Base-by-base conservation (phyloP, 495 filamentous ascomycete species). In the Neurospora sp. region DNA sequence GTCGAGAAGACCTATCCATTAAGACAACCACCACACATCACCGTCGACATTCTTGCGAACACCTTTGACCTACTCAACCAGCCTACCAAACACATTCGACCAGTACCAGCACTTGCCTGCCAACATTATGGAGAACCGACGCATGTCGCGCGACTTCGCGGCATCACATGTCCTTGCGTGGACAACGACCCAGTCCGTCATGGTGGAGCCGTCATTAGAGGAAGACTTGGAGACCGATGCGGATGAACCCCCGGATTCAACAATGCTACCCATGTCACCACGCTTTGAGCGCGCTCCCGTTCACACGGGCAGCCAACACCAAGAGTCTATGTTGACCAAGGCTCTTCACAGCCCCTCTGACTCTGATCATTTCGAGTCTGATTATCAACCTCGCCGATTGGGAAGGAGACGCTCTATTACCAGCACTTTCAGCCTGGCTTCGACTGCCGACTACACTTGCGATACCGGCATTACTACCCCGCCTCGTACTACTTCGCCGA, bases 391-490 rank as follows among this genome's bases (percentile, higher is more conserved):
- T 35, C 75, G 70, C 22, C 72, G 45, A 69, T 31, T 40, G 42
- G 75, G 77, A 75, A 82, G 87, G 83, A 87, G 85, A 69, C 88
- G 90, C 70, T 94, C 94, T 70, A 90, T 91, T 68, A 90, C 90
- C 76, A 93, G 91, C 82, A 94, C 90, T 76, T 82, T 87, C 74
- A 96, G 93, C 82, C 85, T 89, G 70, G 83, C 92, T 68, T 97
- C 94, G 16, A 94, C 92, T 3, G 90, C 90, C 35, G 94, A 97
- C 74, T 84, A 97, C 70, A 97, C 93, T 38, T 97, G 94, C 81
- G 96, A 97, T 78, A 96, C 91, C 45, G 95, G 93, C 68, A 82
- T 93, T 48, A 97, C 94, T n/a, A 96, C 94, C 75, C 94, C 96
- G 59, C 89, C 93, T n/a, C 84, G 94, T 31, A 92, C 93, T 69